These are phyloP conservation scores for Astraeus odoratus DNA, from an alignment of 768 basidiomycete species.

Conservation along the genomic window DNA sequence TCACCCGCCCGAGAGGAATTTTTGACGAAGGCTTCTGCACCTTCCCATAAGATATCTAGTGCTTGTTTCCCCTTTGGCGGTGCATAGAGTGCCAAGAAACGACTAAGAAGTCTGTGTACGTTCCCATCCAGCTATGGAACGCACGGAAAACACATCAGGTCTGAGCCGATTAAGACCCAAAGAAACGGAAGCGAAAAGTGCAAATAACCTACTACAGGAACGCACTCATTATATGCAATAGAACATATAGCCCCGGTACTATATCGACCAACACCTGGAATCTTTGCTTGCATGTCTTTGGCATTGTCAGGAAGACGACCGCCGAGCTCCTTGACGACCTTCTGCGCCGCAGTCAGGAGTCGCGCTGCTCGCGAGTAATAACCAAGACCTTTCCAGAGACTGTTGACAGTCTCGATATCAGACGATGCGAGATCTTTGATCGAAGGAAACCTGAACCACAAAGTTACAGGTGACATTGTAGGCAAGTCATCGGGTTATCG, in stretches of 20 bases:
- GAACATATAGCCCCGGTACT: slow-evolving; percentile 81
- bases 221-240: slow-evolving; percentile 81
- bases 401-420: slow-evolving; percentile 79
- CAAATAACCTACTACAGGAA: slow-evolving; percentile 64
- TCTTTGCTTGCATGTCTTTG: slow-evolving; percentile 70
- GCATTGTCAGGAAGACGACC: slow-evolving; percentile 79
- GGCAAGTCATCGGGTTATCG: too few relatives aligned
- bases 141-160: background rate
- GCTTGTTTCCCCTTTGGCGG: slow-evolving; percentile 74
- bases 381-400: slow-evolving; percentile 86
- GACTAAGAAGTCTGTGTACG: slow-evolving; percentile 77
- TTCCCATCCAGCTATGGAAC: slow-evolving; percentile 75
- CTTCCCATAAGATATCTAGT: slow-evolving; percentile 77
- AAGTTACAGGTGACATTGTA: background rate
- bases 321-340: slow-evolving; percentile 54
- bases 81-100: slow-evolving; percentile 77
- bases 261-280: slow-evolving; percentile 86
- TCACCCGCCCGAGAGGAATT: slow-evolving; percentile 58
- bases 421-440: slow-evolving; percentile 65
- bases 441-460: slow-evolving; percentile 63
- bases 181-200: background rate
- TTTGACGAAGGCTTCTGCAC: slow-evolving; percentile 64
- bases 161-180: background rate
- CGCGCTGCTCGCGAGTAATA: slow-evolving; percentile 86
- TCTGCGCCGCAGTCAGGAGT: slow-evolving; percentile 78